These are phyloP conservation scores for Anthracocystis panici-leucophaei DNA, from an alignment of 1,284 basidiomycete genomes.

Conservation along the genomic window DNA sequence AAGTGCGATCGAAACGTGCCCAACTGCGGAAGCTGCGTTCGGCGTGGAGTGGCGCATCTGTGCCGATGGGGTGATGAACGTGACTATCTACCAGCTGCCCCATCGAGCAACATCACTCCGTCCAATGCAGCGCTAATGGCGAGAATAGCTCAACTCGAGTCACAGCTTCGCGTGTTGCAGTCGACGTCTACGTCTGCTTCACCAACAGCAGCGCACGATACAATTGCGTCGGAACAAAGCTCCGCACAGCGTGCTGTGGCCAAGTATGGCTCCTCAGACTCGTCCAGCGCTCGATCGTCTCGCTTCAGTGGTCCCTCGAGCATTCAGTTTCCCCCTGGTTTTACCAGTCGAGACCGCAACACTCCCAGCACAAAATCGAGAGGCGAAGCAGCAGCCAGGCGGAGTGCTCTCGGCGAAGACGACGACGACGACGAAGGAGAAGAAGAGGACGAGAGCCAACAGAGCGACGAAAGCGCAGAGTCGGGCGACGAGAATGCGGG, in stretches of 20 bases:
- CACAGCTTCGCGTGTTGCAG: slow-evolving; percentile 50
- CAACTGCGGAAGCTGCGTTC: slow-evolving; percentile 54
- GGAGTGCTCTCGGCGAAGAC: slow-evolving; percentile 3
- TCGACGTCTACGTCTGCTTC: slow-evolving; percentile 25
- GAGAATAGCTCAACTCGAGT: slow-evolving; percentile 50
- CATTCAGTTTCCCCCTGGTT: slow-evolving; percentile 33
- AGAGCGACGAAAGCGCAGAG: slow-evolving; percentile 38
- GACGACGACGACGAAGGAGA: slow-evolving; percentile 11
- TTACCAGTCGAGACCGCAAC: slow-evolving; percentile 42
- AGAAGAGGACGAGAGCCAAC: slow-evolving; percentile 32
- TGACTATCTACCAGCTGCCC: slow-evolving; percentile 38
- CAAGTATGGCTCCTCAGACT: slow-evolving; percentile 21
- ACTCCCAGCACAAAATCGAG: not conserved
- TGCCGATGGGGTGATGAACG: slow-evolving; percentile 61
- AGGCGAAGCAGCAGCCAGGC: not conserved
- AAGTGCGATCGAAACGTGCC: slow-evolving; percentile 59
- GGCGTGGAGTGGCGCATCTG: slow-evolving; percentile 52
- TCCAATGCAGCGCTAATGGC: slow-evolving; percentile 55
- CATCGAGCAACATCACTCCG: slow-evolving; percentile 41
- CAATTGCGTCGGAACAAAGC: slow-evolving; percentile 15
- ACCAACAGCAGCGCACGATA: slow-evolving; percentile 19
- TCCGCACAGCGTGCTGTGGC: slow-evolving; percentile 7
- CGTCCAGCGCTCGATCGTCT: slow-evolving; percentile 33
- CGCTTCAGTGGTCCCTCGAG: slow-evolving; percentile 27
- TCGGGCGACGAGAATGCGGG: slow-evolving; percentile 38